These are phyloP conservation scores for Chlamydomonas sp. DNA, from an alignment of 139 green algal species.

Conservation along the genomic window DNA sequence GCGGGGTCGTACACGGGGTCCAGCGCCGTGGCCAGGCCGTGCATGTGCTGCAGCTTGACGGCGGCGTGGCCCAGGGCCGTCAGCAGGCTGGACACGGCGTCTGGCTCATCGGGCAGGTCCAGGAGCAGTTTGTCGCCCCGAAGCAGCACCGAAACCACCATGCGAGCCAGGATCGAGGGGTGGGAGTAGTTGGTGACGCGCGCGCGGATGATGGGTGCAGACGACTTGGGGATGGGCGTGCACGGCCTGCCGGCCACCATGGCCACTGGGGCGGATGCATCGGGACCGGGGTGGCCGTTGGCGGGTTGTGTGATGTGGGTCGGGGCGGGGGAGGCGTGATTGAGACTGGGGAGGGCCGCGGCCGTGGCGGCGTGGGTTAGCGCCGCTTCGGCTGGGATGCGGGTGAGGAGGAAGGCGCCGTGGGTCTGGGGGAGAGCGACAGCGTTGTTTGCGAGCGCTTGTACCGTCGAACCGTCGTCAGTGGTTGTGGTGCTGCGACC, in stretches of 20 bases:
- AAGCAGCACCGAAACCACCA: background rate
- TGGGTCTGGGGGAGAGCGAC: too few species aligned
- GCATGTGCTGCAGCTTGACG: background rate
- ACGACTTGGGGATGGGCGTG: background rate
- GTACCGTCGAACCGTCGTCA: too few species aligned
- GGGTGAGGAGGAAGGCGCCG: too few species aligned
- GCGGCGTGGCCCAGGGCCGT: slow-evolving; percentile 21
- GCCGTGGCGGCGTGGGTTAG: too few species aligned
- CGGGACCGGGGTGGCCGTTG: too few species aligned
- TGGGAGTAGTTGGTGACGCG: background rate
- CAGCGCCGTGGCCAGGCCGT: slow-evolving; percentile 27
- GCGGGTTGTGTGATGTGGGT: too few species aligned
- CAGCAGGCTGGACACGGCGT: slow-evolving; percentile 19
- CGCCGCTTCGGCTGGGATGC: too few species aligned
- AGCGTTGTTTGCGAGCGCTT: too few species aligned
- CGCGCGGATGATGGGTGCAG: background rate
- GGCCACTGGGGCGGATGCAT: too few species aligned
- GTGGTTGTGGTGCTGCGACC: too few species aligned
- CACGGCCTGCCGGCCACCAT: background rate
- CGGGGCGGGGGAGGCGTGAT: too few species aligned
- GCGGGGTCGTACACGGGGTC: slow-evolving; percentile 25
- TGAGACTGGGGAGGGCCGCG: too few species aligned
- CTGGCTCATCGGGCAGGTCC: slow-evolving; percentile 30
- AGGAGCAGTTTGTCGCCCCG: slow-evolving; percentile 20
- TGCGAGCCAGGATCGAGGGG: background rate